These are phyloP conservation scores for Alnus glutinosa DNA, from an alignment of 306 rosid genomes.

Conservation along the genomic window DNA sequence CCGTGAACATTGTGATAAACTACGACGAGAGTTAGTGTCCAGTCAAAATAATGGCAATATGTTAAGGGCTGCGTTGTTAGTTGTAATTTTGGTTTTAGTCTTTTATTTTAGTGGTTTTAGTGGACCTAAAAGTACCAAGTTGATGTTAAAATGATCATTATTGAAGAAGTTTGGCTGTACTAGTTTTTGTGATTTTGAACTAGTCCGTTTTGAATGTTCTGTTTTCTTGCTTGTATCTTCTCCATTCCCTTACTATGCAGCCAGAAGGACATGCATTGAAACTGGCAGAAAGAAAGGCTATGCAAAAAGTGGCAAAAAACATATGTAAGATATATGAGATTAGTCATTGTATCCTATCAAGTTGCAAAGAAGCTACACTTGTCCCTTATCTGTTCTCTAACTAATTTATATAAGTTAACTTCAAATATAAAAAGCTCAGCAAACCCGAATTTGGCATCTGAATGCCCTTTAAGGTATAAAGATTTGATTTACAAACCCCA, in stretches of 20 bases:
- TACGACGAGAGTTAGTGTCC: too few relatives aligned
- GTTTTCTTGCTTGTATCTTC: conserved; percentile 80
- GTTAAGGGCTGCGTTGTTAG: too few relatives aligned
- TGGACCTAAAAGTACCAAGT: too few relatives aligned
- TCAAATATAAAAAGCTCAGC: neutral
- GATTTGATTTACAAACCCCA: neutral
- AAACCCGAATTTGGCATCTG: neutral
- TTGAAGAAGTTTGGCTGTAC: too few relatives aligned
- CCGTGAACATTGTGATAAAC: too few relatives aligned
- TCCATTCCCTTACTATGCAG: conserved; percentile 86
- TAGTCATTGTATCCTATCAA: too few relatives aligned
- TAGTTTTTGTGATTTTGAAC: too few relatives aligned
- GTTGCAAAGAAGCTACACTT: too few relatives aligned
- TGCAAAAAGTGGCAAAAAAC: conserved; percentile 26
- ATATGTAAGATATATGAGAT: conserved; percentile 17
- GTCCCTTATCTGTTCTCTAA: neutral
- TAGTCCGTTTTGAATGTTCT: conserved; percentile 10
- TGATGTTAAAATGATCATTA: too few relatives aligned
- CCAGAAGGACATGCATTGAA: conserved; percentile 74
- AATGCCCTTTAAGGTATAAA: neutral
- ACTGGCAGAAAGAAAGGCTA: conserved; percentile 99
- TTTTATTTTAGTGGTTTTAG: too few relatives aligned
- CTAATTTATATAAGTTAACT: neutral
- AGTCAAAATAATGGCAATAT: too few relatives aligned
- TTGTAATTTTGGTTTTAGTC: too few relatives aligned